Base-by-base conservation (phyloP, 164 flowering plant species). In the Santalum album region DNA sequence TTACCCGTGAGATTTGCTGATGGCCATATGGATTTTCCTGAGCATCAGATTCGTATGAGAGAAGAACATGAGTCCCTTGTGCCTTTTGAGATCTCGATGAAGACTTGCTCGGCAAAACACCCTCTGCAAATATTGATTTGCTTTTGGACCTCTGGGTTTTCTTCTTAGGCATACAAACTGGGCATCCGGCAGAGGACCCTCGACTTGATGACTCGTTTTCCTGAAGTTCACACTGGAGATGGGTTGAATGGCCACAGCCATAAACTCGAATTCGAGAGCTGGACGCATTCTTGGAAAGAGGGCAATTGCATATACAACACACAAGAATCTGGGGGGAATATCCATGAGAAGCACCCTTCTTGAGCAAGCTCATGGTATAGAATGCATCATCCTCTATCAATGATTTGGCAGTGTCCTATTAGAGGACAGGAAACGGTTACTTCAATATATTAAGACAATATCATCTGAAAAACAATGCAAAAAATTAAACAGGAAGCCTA, bases 301-400 rank as follows among this genome's bases (percentile, higher is more conserved):
- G 67, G 64, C 79, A 72, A 59, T 73, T 75, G 51, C 99, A 92
- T 59, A 92, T 69, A 35, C 94, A 90, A 57, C 97, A 92, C 18
- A 59, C 38, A 0, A 70, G 63, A 69, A 71, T 79, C 56, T 76
- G 67, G 19, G 96, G 97, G n/a, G 96, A 78, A 72, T 79, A 87
- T 1, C 90, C 97, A 76, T 90, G 97, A 64, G 96, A 79, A 49
- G 90, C 95, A 1, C 90, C 99, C 53, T 78, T 89, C 78, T 73
- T 92, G 19, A 92, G 88, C 55, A 87, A 58, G 69, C 80, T 87
- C 96, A 90, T 78, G 44, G 91, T 82, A 60, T 87, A 90, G 63
- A 72, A 92, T 17, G 92, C 77, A 64, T 92, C 99, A 61, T 85
- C 95, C 67, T 92, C 99, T 47, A 92, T 92, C 77, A 92, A 63